phyloP scores from a whole-genome alignment of 2,329 filamentous ascomycete genomes.

The Penicillium palitans region DNA sequence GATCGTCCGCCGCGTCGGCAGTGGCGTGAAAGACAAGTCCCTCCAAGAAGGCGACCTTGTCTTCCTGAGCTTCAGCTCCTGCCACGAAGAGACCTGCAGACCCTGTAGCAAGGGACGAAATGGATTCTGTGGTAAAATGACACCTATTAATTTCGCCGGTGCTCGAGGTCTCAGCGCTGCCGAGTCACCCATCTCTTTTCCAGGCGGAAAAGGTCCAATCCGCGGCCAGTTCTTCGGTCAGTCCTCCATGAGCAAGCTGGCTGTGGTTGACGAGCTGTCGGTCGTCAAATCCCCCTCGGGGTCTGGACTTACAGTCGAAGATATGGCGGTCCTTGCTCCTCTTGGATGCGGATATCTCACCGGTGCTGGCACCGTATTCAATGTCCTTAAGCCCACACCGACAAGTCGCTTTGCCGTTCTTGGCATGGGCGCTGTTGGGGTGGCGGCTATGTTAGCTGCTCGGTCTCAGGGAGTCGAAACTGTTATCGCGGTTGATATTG shows the following conservation, averaged over 20 bases:
- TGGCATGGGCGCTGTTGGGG: slow-evolving; percentile 32
- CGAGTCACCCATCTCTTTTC: slow-evolving; percentile 24
- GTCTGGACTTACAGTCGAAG: slow-evolving; percentile 15
- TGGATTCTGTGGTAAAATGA: slow-evolving; percentile 25
- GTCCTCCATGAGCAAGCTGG: slow-evolving; percentile 35
- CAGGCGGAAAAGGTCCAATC: slow-evolving; percentile 19
- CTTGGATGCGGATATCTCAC: slow-evolving; percentile 37
- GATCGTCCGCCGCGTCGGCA: slow-evolving; percentile 33
- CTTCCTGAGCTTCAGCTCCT: slow-evolving; percentile 30
- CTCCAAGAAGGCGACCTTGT: slow-evolving; percentile 35
- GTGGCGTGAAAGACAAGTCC: slow-evolving; percentile 24
- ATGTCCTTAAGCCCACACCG: slow-evolving; percentile 27
- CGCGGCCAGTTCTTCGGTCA: slow-evolving; percentile 40
- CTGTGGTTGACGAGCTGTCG: slow-evolving; percentile 31
- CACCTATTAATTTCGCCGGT: slow-evolving; percentile 29
- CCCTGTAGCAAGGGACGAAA: slow-evolving; percentile 21
- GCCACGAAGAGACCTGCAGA: slow-evolving; percentile 17
- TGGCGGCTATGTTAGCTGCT: slow-evolving; percentile 26
- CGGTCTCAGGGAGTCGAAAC: slow-evolving; percentile 21
- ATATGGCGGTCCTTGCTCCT: slow-evolving; percentile 31
- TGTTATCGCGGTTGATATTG: slow-evolving; percentile 51
- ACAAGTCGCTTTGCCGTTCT: slow-evolving; percentile 27
- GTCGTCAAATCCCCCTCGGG: slow-evolving; percentile 28
- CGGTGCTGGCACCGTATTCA: slow-evolving; percentile 36
- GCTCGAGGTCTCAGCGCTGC: slow-evolving; percentile 17